A percentile compares a stretch with the other conserved stretches of the same genome.
These are phyloP conservation scores for Vitis cinerea DNA, from an alignment of 164 flowering plant species.

Conservation along the genomic window DNA sequence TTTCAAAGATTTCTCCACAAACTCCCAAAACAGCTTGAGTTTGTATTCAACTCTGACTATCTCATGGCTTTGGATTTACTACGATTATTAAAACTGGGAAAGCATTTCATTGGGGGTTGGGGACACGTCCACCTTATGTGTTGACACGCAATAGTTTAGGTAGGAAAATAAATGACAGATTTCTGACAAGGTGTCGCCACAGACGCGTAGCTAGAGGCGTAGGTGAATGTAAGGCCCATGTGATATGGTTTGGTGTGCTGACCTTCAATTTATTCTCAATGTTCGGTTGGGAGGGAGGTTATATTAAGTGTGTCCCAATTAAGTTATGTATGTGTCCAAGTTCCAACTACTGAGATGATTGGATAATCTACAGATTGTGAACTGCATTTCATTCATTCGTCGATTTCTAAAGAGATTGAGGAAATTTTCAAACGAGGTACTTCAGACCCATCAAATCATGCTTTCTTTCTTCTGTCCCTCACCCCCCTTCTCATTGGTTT, in stretches of 20 bases:
- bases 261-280: slow-evolving; percentile 1
- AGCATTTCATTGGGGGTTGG: slow-evolving; percentile 8
- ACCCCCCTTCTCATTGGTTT: too few relatives aligned
- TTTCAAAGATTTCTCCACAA: background rate
- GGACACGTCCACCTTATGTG: slow-evolving; percentile 17
- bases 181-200: background rate
- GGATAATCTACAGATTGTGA: too few relatives aligned
- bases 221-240: slow-evolving; percentile 13
- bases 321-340: background rate
- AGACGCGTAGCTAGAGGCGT: background rate
- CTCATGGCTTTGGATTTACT: slow-evolving; percentile 6
- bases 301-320: background rate
- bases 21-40: slow-evolving; percentile 14
- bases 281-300: slow-evolving; percentile 20
- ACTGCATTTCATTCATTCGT: too few relatives aligned
- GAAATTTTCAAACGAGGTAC: too few relatives aligned
- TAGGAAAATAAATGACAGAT: background rate
- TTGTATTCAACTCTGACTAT: background rate
- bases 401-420: too few relatives aligned
- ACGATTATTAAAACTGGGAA: background rate
- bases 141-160: slow-evolving; percentile 7
- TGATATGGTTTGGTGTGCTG: background rate
- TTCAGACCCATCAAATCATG: too few relatives aligned
- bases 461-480: too few relatives aligned
- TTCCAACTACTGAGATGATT: too few relatives aligned